Base-by-base conservation (phyloP, 139 green algal species). In the Closterium sp. region DNA sequence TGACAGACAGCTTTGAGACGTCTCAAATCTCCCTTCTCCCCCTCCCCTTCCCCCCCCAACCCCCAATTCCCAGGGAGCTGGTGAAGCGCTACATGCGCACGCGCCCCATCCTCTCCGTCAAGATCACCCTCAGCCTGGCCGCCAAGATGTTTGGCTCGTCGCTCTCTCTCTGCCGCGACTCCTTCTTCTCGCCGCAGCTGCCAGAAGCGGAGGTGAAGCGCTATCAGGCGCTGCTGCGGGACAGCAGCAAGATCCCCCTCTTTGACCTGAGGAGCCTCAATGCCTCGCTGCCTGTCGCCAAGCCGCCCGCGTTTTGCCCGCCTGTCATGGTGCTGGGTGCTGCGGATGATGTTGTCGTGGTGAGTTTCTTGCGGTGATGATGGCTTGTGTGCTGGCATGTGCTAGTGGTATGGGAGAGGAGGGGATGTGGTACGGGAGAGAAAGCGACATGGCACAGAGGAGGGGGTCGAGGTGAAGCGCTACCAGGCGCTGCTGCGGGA, bases 101-200 rank as follows among this genome's bases (percentile, higher is more conserved):
- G 30, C 66, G 86, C 9, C 38, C 34, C 69, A 33, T 43, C 4
- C n/a, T 30, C 31, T 87, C 38, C 30, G 12, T 35, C 33, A 84
- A 55, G 86, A 38, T 85, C 33, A 90, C 85, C 2, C 32, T 69
- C 33, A 90, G 85, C 35, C 36, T 93, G 33, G 90, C 90, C 33
- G 90, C 90, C 21, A 90, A 90, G 34, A 12, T 16, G 10, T 90
- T 90, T 28, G 3, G 19, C 25, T 33, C 12, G 32, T 76, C 84
- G 32, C 34, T 69, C 28, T 21, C 64, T 34, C 90, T 93, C 2
- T 96, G 93, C 88, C 93, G 93, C 21, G 92, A 96, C 38, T 91
- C 95, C 1, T 98, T 98, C 92, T 98, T 98, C 90, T 97, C 94
- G 0, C 25, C 89, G 1, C 94, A 96, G 89, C 84, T 97, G 23